These are phyloP conservation scores for Carallia brachiata DNA, from an alignment of 345 rosid species.

Conservation along the genomic window DNA sequence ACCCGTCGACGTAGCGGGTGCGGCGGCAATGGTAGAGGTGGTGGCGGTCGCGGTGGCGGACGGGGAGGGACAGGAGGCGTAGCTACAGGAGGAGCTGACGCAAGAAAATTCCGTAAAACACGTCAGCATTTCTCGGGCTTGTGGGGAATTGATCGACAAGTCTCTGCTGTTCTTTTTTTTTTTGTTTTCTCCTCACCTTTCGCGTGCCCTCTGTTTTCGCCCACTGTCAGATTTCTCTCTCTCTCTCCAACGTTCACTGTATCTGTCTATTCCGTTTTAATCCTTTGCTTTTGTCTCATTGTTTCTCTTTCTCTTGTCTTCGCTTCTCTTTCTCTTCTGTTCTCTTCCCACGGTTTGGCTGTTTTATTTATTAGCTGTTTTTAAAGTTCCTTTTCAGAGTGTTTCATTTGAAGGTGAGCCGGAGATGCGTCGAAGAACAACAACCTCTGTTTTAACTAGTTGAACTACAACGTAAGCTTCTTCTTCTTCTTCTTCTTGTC, in stretches of 20 bases:
- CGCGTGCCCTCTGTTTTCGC: constrained; percentile 37
- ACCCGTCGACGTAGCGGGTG: no score
- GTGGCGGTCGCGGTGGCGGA: not conserved
- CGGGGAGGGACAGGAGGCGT: not conserved
- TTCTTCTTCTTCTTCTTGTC: not conserved
- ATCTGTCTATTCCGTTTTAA: not conserved
- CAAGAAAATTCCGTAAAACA: constrained; percentile 18
- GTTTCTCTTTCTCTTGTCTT: not conserved
- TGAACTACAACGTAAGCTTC: constrained; percentile 26
- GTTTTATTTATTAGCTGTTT: not conserved
- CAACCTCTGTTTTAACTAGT: constrained; percentile 13
- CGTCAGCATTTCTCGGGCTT: constrained; percentile 1
- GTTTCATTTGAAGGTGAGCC: constrained; percentile 10
- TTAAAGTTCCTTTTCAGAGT: not conserved
- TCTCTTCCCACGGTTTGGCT: not conserved
- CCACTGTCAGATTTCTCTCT: constrained; percentile 31
- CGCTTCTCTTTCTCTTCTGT: not conserved
- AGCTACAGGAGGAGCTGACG: constrained; percentile 19
- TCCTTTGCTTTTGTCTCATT: not conserved
- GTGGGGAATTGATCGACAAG: not conserved
- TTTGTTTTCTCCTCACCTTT: not conserved
- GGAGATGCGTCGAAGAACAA: constrained; percentile 24
- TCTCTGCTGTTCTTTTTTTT: not conserved
- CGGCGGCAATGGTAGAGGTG: not conserved
- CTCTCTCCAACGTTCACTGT: not conserved